Base-by-base conservation (phyloP, 2,329 filamentous ascomycete species). In the Akanthomyces uredinophilus region DNA sequence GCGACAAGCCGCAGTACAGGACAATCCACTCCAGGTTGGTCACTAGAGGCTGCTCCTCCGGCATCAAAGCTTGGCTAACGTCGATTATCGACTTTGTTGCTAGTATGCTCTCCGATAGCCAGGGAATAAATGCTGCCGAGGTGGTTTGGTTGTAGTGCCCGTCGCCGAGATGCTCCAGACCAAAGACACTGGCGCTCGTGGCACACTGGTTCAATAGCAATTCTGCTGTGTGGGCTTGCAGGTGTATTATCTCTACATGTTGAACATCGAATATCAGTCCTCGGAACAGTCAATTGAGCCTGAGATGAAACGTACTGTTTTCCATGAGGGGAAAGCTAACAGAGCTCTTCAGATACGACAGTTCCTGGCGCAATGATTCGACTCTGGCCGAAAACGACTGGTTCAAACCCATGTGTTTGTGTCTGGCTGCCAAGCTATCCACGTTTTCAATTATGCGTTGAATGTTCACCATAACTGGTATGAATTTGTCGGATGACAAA, bases 11-110 rank as follows among this genome's bases (percentile, higher is more conserved):
- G 20, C 72, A 73, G 32, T 73, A 70, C 0, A 74, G 43, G 63
- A 69, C 71, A 37, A 73, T 67, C 72, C 72, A 74, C 13, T 68
- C 68, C 1, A 71, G 67, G 20, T 74, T 74, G 4, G 70, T 67
- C 41, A 74, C 66, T 1, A 63, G 61, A 1, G 65, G 64, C 55
- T 73, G 71, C 35, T 71, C 70, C 1, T 68, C 70, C 16, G 65
- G 63, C 1, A 71, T 68, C 1, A 73, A 65, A 0, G 68, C 63
- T 16, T 73, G 65, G 0, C 72, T 64, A 0, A 72, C 64, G 20
- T 67, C 71, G 0, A 72, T 68, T 0, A 73, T 67, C 1, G 69
- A 69, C 32, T 72, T 73, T 6, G 70, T 70, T 0, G 70, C 71
- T 0, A 68, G 68, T 24, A 72, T 70, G 46, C 70, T 73, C 11